Percentiles rank a stretch among this genome's conserved stretches.
These are phyloP conservation scores for Candida corydali DNA, from an alignment of 805 yeast genomes.

Conservation along the genomic window DNA sequence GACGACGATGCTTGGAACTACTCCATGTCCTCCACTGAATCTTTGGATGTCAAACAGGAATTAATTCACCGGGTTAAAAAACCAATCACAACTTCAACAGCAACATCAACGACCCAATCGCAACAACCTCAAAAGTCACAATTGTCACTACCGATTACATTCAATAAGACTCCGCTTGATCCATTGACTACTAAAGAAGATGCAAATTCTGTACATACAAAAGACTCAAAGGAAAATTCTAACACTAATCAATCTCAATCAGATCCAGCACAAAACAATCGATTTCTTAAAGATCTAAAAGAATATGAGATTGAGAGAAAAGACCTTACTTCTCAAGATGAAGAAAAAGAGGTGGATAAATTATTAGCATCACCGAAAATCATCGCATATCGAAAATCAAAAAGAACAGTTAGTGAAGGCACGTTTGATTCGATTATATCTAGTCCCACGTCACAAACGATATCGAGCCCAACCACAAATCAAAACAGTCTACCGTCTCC, in stretches of 20 bases:
- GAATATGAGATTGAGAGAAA: constrained; percentile 3
- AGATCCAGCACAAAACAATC: neutral
- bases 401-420: constrained; percentile 30
- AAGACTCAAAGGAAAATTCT: constrained; percentile 6
- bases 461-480: neutral
- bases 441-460: constrained; percentile 6
- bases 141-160: constrained; percentile 30
- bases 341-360: neutral
- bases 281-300: constrained; percentile 7
- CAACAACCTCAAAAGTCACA: constrained; percentile 14
- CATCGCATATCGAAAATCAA: constrained; percentile 35
- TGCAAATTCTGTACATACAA: constrained; percentile 35
- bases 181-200: constrained; percentile 51
- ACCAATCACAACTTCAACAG: neutral
- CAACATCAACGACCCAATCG: neutral
- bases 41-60: constrained; percentile 10
- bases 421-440: constrained; percentile 14
- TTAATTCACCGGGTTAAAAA: neutral
- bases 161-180: constrained; percentile 46
- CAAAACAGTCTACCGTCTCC: constrained; percentile 8
- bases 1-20: constrained; percentile 41
- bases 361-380: constrained; percentile 29
- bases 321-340: neutral
- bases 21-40: constrained; percentile 17
- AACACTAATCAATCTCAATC: neutral